phyloP scores from a whole-genome alignment of 371 early-diverging fungal species.

The Syncephalastrum racemosum region DNA sequence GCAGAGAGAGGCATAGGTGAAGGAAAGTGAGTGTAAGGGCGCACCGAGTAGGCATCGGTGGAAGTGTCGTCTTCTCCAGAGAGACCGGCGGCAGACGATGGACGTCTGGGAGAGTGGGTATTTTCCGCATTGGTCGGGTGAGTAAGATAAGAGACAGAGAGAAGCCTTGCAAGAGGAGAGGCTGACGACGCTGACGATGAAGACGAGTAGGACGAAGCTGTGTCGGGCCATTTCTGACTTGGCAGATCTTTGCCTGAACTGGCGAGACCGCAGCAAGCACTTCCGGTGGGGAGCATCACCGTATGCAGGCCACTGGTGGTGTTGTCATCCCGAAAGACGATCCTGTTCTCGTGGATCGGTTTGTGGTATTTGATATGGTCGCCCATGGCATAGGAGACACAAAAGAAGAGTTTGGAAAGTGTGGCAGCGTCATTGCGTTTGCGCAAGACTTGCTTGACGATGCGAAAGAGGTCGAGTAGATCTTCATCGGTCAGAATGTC shows the following conservation, averaged over 20 bases:
- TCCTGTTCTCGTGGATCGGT: conserved; percentile 36
- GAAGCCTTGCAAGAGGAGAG: conserved; percentile 21
- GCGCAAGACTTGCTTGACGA: conserved; percentile 37
- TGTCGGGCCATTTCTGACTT: conserved; percentile 25
- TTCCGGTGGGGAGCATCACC: conserved; percentile 28
- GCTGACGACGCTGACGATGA: conserved; percentile 11
- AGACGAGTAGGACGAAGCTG: conserved; percentile 15
- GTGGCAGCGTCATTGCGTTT: conserved; percentile 39
- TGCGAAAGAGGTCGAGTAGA: conserved; percentile 41
- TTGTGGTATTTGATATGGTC: conserved; percentile 41
- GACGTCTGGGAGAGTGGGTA: conserved; percentile 8
- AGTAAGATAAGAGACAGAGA: conserved; percentile 38
- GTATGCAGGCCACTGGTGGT: conserved; percentile 18
- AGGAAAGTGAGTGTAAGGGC: conserved; percentile 33
- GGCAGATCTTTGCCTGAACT: conserved; percentile 5
- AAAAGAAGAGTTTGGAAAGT: conserved; percentile 42
- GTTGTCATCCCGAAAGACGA: conserved; percentile 31
- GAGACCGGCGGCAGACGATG: background rate
- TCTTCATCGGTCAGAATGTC: conserved; percentile 47
- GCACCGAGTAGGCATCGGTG: conserved; percentile 33
- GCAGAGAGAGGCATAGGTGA: conserved; percentile 23
- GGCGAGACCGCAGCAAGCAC: conserved; percentile 20
- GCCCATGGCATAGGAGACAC: conserved; percentile 42
- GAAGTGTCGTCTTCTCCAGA: conserved; percentile 17
- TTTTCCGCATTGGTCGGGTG: conserved; percentile 7